These are phyloP conservation scores for Phytopythium delawarense DNA, from an alignment of 352 stramenopile genomes.

Conservation along the genomic window DNA sequence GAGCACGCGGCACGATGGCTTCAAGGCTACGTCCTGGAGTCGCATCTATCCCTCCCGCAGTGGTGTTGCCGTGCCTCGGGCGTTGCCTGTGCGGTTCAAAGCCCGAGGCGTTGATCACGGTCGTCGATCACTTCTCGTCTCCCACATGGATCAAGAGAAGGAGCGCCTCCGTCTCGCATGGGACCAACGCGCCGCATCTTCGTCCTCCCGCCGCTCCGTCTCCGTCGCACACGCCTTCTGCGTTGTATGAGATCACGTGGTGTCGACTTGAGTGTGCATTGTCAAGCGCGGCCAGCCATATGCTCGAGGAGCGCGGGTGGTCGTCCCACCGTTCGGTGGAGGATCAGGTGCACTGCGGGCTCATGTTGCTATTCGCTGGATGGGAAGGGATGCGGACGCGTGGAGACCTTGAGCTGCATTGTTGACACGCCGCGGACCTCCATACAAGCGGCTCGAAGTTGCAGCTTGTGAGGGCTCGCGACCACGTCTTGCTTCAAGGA, in stretches of 20 bases:
- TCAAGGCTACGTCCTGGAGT: not conserved
- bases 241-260: not conserved
- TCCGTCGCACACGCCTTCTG: not conserved
- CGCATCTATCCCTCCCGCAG: not conserved
- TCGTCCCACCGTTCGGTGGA: not conserved
- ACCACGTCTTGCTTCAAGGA: not conserved
- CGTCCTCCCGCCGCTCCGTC: not conserved
- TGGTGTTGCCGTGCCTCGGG: no score
- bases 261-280: not conserved
- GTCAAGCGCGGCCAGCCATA: not conserved
- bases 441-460: not conserved
- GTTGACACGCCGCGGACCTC: not conserved
- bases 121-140: not conserved
- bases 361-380: not conserved
- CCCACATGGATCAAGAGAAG: conserved; percentile 6
- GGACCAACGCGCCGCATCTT: no score
- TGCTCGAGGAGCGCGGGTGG: not conserved
- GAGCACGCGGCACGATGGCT: not conserved
- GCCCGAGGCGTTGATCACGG: not conserved
- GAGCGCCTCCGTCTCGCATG: not conserved
- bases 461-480: not conserved
- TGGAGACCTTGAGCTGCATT: not conserved
- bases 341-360: not conserved
- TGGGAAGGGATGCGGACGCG: not conserved
- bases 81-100: not conserved